These are phyloP conservation scores for Irpex sp. DNA, from an alignment of 1,284 basidiomycete species.

Conservation along the genomic window DNA sequence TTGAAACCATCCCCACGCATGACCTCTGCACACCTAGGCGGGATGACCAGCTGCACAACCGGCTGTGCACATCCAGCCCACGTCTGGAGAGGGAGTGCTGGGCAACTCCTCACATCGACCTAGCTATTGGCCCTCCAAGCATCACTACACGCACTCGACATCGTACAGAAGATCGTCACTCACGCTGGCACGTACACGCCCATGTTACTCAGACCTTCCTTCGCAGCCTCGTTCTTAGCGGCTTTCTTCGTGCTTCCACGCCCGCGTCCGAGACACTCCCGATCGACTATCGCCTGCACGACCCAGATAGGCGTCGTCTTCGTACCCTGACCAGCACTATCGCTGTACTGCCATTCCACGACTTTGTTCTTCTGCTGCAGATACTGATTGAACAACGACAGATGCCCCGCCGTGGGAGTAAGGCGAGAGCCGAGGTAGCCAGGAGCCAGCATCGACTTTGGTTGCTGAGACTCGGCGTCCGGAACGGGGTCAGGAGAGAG, in stretches of 20 bases:
- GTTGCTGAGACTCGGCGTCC: constrained; percentile 5
- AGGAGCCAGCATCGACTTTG: constrained; percentile 17
- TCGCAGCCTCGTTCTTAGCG: constrained; percentile 60
- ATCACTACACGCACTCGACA: constrained; percentile 1
- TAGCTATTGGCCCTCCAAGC: background rate
- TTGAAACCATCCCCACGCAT: constrained; percentile 16
- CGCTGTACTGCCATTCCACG: constrained; percentile 68
- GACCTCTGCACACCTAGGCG: constrained; percentile 30
- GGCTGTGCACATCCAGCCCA: constrained; percentile 27
- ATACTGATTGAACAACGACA: constrained; percentile 74
- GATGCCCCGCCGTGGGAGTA: constrained; percentile 47
- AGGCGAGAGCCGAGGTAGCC: constrained; percentile 19
- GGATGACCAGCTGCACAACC: constrained; percentile 23
- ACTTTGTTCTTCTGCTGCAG: constrained; percentile 51
- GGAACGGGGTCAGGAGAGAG: constrained; percentile 38
- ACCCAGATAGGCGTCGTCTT: constrained; percentile 71
- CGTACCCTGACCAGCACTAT: constrained; percentile 39
- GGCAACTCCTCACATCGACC: constrained; percentile 2
- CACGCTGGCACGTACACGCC: constrained; percentile 28
- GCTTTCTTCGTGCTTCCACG: constrained; percentile 71
- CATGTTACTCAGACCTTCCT: constrained; percentile 29
- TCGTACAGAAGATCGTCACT: constrained; percentile 10
- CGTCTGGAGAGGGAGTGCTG: constrained; percentile 31
- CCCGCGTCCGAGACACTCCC: constrained; percentile 53
- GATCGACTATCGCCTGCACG: constrained; percentile 58